phyloP scores from a whole-genome alignment of 768 basidiomycete species.

The Agaricus sinodeliciosus region DNA sequence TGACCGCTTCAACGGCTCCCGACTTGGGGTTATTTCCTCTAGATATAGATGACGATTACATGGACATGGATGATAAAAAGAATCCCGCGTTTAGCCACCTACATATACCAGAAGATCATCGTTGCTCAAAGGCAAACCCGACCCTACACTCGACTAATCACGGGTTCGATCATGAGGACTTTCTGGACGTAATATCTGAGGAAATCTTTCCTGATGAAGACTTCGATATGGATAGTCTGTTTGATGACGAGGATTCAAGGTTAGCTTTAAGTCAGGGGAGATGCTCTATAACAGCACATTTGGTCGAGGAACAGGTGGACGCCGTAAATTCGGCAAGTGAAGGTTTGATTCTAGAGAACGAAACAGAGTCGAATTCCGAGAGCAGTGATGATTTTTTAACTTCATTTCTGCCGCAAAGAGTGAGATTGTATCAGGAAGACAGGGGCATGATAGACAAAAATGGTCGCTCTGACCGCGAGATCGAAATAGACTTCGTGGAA shows the following conservation, averaged over 20 bases:
- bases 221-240: background rate
- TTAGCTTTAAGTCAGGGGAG: too few species aligned
- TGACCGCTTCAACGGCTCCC: background rate
- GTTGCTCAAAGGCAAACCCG: background rate
- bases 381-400: background rate
- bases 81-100: background rate
- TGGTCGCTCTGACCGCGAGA: too few species aligned
- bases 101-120: background rate
- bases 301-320: background rate
- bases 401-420: background rate
- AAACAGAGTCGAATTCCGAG: background rate
- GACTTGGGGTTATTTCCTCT: background rate
- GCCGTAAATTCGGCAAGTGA: background rate
- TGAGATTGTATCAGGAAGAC: background rate
- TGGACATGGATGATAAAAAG: background rate
- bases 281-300: background rate
- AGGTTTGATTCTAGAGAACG: background rate
- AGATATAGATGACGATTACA: too few species aligned
- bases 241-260: background rate
- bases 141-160: background rate
- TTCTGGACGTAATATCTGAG: conserved; percentile 7
- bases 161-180: background rate
- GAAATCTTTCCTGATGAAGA: background rate
- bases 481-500: background rate
- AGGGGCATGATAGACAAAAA: background rate